Conservation (phyloP, 768 basidiomycete genomes). For the Mrakia hoshinonis region DNA sequence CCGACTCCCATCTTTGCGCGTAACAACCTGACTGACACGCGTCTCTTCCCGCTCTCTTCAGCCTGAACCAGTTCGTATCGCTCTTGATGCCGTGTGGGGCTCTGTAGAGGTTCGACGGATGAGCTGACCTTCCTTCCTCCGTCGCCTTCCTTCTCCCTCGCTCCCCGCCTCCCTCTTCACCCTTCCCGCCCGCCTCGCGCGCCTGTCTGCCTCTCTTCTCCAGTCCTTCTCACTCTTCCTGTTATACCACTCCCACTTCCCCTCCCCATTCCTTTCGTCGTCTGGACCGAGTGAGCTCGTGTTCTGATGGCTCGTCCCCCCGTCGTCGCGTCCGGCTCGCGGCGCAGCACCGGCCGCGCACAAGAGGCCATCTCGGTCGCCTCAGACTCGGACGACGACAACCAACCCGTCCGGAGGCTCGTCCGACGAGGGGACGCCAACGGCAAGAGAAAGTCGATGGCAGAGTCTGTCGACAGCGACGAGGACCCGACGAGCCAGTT, state of each 20-base stretch:
- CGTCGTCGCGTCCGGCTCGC: neutral
- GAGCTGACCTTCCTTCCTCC: too few species aligned
- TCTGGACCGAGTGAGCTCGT: neutral
- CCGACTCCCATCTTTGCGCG: too few species aligned
- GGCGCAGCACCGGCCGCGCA: too few species aligned
- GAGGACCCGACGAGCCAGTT: too few species aligned
- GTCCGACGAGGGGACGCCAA: neutral
- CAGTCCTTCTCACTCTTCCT: neutral
- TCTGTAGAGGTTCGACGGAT: too few species aligned
- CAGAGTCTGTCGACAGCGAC: too few species aligned
- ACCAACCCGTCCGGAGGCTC: neutral
- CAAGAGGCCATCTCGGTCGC: neutral
- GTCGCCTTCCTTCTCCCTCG: neutral
- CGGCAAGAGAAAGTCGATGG: too few species aligned
- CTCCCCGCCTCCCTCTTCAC: neutral
- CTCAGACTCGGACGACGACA: neutral
- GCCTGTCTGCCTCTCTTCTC: neutral
- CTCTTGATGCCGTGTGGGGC: too few species aligned
- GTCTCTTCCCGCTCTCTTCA: too few species aligned
- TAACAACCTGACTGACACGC: too few species aligned
- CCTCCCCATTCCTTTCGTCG: neutral
- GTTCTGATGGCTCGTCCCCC: neutral
- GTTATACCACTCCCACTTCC: neutral
- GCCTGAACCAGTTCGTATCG: too few species aligned
- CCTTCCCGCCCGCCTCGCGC: neutral